phyloP scores from a whole-genome alignment of 257 asterid species.

The Fraxinus anomala region DNA sequence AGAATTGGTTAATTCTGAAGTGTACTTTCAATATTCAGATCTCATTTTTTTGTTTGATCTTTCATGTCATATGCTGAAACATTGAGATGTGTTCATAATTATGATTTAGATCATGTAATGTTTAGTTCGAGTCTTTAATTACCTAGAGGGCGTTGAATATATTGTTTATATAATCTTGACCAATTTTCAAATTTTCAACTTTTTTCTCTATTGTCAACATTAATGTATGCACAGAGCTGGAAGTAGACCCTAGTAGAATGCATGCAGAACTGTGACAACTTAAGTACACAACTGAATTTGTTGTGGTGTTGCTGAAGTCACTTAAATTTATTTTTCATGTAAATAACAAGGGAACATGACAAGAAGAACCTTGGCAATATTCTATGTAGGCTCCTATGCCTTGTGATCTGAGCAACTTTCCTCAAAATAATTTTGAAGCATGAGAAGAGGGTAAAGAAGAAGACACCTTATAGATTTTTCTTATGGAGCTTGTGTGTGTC shows the following conservation, averaged over 20 bases:
- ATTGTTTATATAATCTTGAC: not conserved
- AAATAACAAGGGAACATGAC: not conserved
- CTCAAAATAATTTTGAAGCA: not conserved
- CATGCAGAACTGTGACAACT: not conserved
- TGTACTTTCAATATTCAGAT: not conserved
- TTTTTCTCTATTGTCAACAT: not conserved
- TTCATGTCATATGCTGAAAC: not conserved
- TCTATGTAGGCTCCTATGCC: not conserved
- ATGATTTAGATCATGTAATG: not conserved
- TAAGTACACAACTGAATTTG: not conserved
- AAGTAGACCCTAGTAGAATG: not conserved
- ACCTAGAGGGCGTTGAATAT: not conserved
- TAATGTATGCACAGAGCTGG: not conserved
- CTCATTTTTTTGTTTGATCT: not conserved
- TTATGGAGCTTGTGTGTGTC: not conserved
- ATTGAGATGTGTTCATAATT: not conserved
- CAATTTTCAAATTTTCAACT: not conserved
- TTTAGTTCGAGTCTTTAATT: not conserved
- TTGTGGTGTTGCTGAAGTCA: not conserved
- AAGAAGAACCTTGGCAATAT: not conserved
- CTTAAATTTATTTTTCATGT: not conserved
- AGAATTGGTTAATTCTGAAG: not conserved
- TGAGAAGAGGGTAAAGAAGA: not conserved
- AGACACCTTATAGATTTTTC: not conserved
- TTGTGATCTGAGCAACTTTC: not conserved